Evolutionary conservation across 805 yeast species (phyloP).

Genomic region (Torulaspora franciscae): DNA sequence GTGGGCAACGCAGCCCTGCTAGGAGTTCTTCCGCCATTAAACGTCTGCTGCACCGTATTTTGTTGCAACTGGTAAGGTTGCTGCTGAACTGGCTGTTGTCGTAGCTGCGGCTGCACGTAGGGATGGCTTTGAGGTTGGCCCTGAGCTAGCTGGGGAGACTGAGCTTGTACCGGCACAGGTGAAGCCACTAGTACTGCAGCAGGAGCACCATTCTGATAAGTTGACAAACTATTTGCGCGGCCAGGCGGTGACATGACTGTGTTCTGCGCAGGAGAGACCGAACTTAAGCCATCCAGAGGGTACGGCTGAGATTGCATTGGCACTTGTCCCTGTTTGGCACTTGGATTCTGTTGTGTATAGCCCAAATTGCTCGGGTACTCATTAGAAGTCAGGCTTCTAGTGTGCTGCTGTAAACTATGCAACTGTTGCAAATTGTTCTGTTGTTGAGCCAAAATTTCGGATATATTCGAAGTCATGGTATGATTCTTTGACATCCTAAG

Average conservation of each 20-base stretch:
- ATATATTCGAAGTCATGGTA: conserved; percentile 36
- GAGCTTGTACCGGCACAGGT: neutral
- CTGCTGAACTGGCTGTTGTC: conserved; percentile 5
- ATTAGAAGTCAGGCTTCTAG: conserved; percentile 40
- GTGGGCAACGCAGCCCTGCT: conserved; percentile 9
- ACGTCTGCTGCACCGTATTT: neutral
- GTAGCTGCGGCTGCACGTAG: conserved; percentile 9
- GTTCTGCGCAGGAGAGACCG: conserved; percentile 11
- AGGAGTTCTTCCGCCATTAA: conserved; percentile 2
- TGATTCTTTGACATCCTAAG: conserved; percentile 35
- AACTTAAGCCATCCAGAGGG: conserved; percentile 6
- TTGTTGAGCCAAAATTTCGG: conserved; percentile 41
- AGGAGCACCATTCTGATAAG: conserved; percentile 8
- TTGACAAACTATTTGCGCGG: conserved; percentile 10
- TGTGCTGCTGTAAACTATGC: conserved; percentile 43
- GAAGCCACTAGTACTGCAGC: neutral
- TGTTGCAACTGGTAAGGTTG: conserved; percentile 4
- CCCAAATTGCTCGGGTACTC: conserved; percentile 6
- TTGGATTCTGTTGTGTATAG: conserved; percentile 2
- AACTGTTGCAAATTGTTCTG: conserved; percentile 45
- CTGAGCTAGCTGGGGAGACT: conserved; percentile 2
- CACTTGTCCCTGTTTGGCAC: conserved; percentile 1
- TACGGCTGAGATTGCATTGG: conserved; percentile 10
- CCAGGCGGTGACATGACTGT: conserved; percentile 13
- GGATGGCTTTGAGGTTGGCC: conserved; percentile 1